Evolutionary conservation across 768 basidiomycete species (phyloP), one percentile per base, ranked within the genome.

Genomic region (Mycena vulgaris): DNA sequence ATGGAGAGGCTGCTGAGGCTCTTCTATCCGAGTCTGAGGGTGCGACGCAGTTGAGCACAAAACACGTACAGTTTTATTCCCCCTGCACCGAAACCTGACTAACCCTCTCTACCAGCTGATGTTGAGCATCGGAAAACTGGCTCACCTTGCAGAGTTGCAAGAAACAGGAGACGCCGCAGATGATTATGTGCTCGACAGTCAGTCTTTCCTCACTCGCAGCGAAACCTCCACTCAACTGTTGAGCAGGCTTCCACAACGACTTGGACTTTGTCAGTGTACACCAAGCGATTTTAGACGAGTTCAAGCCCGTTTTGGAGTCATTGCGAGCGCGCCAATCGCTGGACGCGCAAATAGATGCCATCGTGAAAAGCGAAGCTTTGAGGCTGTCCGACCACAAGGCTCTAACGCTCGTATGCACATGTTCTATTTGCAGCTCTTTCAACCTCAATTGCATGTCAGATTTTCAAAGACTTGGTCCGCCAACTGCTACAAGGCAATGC

Each of bases 241-340:
- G 48, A 16, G 0, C 72, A 96, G 95, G 87, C 2, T 93, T 96
- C 84, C 95, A 98, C 75, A 91, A 96, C 74, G 89, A 88, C 30
- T 87, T 98, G 56, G 95, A 99, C 80, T 91, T 97, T 69, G 87
- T 98, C 73, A 92, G 91, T 65, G 92, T 97, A 3, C 96, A 97
- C 73, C 89, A 93, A 74, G 84, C 85, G 5, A 81, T 99, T 3
- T 70, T 89, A 8, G 83, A 88, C 5, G 88, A 93, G 48, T 90
- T 97, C 78, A 89, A 83, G 71, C 77, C 83, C 30, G 84, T 81
- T 16, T 81, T 88, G 33, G 80, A 77, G 37, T 80, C 81, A 33
- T 79, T 87, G 48, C 90, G 90, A n/a, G 84, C 86, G 47, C 86
- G 86, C 62, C 92, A 90, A 63, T 87, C 90, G 11, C 76, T 93